Evolutionary conservation across 495 filamentous ascomycete species (phyloP), one percentile per base, ranked within the genome.

Genomic region (Haplographium delicatum): DNA sequence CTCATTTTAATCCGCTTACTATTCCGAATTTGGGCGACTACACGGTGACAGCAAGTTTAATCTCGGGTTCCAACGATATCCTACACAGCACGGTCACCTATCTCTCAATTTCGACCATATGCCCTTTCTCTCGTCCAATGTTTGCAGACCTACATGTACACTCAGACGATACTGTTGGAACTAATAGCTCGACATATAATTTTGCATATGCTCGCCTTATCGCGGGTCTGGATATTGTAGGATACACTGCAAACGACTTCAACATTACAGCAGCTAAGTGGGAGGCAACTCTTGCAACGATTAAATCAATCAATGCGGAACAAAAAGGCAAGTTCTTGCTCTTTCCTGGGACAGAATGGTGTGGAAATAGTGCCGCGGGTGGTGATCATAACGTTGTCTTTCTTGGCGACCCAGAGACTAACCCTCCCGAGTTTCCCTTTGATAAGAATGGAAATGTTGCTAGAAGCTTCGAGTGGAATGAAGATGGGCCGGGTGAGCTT

Each of bases 191-290:
- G 5, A 42, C 25, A 3, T 61, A 64, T 38, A 64, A 61, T 43
- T 64, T 64, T 37, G 55, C 61, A 2, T 64, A 64, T 40, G 61
- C 58, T 4, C 58, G 51, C 8, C 37, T 54, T 7, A 57, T 61
- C 37, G 54, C 58, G 10, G 61, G 49, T 1, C 49, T 64, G 0
- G 61, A 64, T 47, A 51, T 64, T 23, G 52, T 64, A 15, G 61
- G 61, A 30, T 64, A 64, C 38, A 64, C 61, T 6, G 61, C 61
- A n/a, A 61, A 64, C 47, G 61, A 64, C 50, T 64, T 64, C 47
- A 59, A 64, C 39, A 61, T 64, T 31, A 64, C 61, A 20, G 56
- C 58, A 25, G 51, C 37, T 13, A 56, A 54, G 25, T 64, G 61
- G 58, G 55, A 54, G n/a, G 43, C 52, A 1, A 64, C 61, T 24